These are phyloP conservation scores for Pseudonectria buxi DNA, from an alignment of 2,329 filamentous ascomycete species.

Conservation along the genomic window DNA sequence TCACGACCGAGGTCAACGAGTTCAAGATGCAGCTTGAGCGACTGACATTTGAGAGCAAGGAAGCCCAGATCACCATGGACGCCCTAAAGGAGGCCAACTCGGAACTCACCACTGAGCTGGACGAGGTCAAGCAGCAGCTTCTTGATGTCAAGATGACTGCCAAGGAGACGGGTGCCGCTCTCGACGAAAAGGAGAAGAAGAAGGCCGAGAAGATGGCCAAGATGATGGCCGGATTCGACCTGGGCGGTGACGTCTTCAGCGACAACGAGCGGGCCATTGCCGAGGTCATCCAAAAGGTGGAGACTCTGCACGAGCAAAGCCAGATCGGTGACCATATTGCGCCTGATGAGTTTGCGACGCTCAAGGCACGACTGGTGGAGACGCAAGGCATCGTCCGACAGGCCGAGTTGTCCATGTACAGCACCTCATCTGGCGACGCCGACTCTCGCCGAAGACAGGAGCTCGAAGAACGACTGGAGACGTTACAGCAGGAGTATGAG, in stretches of 20 bases:
- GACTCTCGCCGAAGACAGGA: constrained; percentile 65
- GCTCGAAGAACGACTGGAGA: constrained; percentile 67
- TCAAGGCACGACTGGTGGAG: constrained; percentile 75
- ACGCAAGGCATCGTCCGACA: constrained; percentile 90
- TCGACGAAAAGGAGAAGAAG: constrained; percentile 97
- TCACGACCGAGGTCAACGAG: constrained; percentile 82
- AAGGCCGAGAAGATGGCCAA: constrained; percentile 99
- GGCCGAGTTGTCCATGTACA: constrained; percentile 78
- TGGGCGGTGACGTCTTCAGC: constrained; percentile 87
- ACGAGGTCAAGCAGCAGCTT: constrained; percentile 93
- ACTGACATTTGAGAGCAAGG: constrained; percentile 91
- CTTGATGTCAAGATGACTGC: constrained; percentile 94
- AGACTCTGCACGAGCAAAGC: constrained; percentile 70
- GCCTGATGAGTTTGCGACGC: constrained; percentile 70
- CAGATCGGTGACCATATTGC: constrained; percentile 71
- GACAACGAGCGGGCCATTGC: constrained; percentile 84
- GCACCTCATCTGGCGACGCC: constrained; percentile 56
- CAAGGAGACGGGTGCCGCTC: constrained; percentile 80
- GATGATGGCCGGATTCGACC: constrained; percentile 99
- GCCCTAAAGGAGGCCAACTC: constrained; percentile 91
- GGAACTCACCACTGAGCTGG: constrained; percentile 84
- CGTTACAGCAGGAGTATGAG: constrained; percentile 77
- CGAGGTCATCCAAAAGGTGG: constrained; percentile 76
- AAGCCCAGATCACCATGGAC: constrained; percentile 96
- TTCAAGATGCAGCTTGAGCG: constrained; percentile 96